Base-by-base conservation (phyloP, 805 yeast genomes). In the Yarrowia sp. region DNA sequence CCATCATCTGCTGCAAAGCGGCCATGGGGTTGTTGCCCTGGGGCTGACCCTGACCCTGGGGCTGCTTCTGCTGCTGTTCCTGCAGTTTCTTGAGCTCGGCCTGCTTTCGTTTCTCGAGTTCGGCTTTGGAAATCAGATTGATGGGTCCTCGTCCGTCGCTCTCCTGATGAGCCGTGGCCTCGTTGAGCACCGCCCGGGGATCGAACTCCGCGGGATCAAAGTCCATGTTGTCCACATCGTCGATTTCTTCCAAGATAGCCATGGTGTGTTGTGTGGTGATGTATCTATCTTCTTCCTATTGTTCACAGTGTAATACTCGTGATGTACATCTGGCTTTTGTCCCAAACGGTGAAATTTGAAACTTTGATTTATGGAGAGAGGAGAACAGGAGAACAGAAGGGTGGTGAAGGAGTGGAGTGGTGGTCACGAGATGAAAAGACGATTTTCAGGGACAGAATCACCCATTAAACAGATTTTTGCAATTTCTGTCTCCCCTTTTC, bases 131-230 rank as follows among this genome's bases (percentile, higher is more conserved):
- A 34, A 64, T 43, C 36, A 50, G 60, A 14, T 40, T 40, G 33
- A 47, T 44, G 68, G 69, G 52, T 24, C 56, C 49, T 68, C 71
- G 53, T 36, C 66, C 66, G 3, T 61, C 66, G 24, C n/a, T 34
- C 30, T 44, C 40, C 55, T 61, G 66, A 24, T 47, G 55, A 13
- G 53, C 55, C 0, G 66, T 61, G 36, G 38, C 66, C 55, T 70
- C 71, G 36, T 77, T 75, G 66, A 79, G 75, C 52, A 79, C 78
- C 66, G 77, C 79, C 42, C 73, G 58, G 80, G 80, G 92, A 77
- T 92, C 98, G 71, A 92, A 89, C 79, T 94, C 96, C 3, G 96
- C 96, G 34, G 93, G 81, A 78, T 93, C 97, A 90, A 91, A 89
- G 73, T 94, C 97, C 87, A 92, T 82, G 79, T 92, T 88, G 75